A percentile compares a stretch with the other conserved stretches of the same genome.
These are phyloP conservation scores for Spatholobus suberectus DNA, from an alignment of 306 rosid species.

Conservation along the genomic window DNA sequence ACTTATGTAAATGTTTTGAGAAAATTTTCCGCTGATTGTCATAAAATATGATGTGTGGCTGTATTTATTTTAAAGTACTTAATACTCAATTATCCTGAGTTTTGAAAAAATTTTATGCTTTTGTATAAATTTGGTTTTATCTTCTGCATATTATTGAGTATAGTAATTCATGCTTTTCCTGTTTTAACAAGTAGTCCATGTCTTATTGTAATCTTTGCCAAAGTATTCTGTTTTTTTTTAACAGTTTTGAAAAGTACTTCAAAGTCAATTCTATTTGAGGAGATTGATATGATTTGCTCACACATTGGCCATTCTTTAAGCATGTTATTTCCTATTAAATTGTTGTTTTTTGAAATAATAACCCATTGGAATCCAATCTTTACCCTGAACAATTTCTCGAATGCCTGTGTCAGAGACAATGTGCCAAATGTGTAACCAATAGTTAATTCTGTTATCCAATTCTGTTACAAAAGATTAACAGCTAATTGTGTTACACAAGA, in stretches of 20 bases:
- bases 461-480: background rate
- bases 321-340: slow-evolving; percentile 6
- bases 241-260: background rate
- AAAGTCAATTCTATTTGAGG: background rate
- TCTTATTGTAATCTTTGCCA: background rate
- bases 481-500: background rate
- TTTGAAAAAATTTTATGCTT: background rate
- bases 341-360: background rate
- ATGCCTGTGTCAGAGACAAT: background rate
- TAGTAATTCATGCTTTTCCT: background rate
- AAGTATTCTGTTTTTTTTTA: background rate
- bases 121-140: background rate
- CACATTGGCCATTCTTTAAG: background rate
- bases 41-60: background rate
- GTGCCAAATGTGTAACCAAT: background rate
- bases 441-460: background rate
- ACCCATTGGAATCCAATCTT: background rate
- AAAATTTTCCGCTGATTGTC: background rate
- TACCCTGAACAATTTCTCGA: slow-evolving; percentile 8
- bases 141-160: background rate
- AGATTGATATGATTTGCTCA: background rate
- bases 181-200: background rate
- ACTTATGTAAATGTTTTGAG: background rate
- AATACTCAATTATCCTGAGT: background rate
- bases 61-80: background rate